Base-by-base conservation (phyloP, 1,284 basidiomycete species). In the Malassezia furfur region DNA sequence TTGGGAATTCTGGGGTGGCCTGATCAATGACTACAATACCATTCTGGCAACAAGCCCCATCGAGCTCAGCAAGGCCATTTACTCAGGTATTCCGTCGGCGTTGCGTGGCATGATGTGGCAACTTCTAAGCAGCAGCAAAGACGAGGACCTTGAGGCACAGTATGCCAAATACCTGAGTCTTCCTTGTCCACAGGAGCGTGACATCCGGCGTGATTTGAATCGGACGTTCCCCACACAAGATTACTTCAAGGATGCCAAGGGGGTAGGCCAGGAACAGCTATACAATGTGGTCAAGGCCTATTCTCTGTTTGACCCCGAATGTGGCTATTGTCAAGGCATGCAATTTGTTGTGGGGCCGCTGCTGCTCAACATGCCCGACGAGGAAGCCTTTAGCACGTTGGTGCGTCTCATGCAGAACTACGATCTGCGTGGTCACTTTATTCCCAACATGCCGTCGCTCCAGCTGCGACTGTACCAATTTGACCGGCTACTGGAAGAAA, bases 271-370 rank as follows among this genome's bases (percentile, higher is more conserved):
- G 75, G 93, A 96, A 75, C 90, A 93, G 65, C 77, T 98, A 45
- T 96, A 91, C 79, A 96, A 96, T 74, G 91, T 99, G 45, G 81
- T 96, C 39, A 96, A 96, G 76, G 94, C 93, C 8, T 98, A 96
- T 75, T 94, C 91, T 30, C 72, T 98, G 81, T 91, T 91, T 76
- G 93, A 98, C 75, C 82, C 86, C 15, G 86, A 91, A 75, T 91
- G 96, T 15, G 93, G 93, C 2, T 98, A 98, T 70, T 96, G 91
- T 63, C 93, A 98, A 77, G 93, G 93, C n/a, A 72, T 74, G 70
- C 66, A 67, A 1, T 98, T 98, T 74, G 85, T 98, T 50, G 91
- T 91, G 2, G 94, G 93, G 0, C 87, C 93, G 22, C 77, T 98
- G 17, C 77, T 98, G 19, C 79, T 98, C 25, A 94, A 96, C 70